Conservation (phyloP, 768 basidiomycete genomes). For the Panaeolus cyanescens region DNA sequence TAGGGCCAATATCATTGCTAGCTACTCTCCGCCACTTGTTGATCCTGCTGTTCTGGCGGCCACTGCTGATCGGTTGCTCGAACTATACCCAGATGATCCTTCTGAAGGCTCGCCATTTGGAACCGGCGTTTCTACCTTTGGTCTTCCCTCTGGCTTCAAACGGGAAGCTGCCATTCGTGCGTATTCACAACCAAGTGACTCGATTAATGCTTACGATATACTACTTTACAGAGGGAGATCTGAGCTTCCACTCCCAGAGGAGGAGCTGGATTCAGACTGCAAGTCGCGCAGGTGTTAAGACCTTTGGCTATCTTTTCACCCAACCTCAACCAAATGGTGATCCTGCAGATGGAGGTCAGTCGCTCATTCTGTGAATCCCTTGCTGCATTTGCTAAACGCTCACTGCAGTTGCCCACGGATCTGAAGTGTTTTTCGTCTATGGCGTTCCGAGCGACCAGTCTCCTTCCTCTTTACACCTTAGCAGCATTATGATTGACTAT, state of each 20-base stretch:
- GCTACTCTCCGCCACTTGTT: constrained; percentile 28
- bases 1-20: constrained; percentile 24
- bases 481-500: constrained; percentile 39
- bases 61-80: constrained; percentile 26
- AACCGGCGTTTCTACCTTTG: constrained; percentile 48
- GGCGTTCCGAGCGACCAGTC: constrained; percentile 27
- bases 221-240: constrained; percentile 33
- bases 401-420: not conserved
- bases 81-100: constrained; percentile 44
- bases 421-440: constrained; percentile 37
- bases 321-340: constrained; percentile 30
- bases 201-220: not conserved
- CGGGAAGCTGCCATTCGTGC: constrained; percentile 30
- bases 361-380: not conserved
- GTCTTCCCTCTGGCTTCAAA: constrained; percentile 33
- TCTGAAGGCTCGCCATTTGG: constrained; percentile 45
- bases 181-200: not conserved
- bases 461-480: constrained; percentile 21
- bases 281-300: constrained; percentile 33
- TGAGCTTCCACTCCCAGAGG: constrained; percentile 38
- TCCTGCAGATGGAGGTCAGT: constrained; percentile 31
- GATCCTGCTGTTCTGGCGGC: constrained; percentile 17
- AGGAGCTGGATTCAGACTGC: constrained; percentile 42
- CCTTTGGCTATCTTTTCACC: constrained; percentile 45
- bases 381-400: no score